phyloP scores from a whole-genome alignment of 1,284 basidiomycete species.

The Cutaneotrichosporon sp. region DNA sequence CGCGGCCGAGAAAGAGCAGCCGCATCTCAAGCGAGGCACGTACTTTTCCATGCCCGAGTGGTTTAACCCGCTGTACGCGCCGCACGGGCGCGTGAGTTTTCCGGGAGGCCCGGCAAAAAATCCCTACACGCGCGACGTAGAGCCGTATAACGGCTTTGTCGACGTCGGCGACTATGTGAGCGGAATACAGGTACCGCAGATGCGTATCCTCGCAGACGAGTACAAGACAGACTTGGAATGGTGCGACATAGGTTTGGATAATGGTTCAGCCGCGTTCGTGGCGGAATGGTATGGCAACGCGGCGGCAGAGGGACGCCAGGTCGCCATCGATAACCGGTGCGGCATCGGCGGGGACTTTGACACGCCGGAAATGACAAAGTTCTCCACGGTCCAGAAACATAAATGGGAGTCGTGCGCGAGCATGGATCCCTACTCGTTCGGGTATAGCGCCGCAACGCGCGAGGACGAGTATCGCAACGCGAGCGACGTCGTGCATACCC shows the following conservation, averaged over 20 bases:
- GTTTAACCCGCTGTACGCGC: conserved; percentile 56
- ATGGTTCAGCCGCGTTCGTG: conserved; percentile 52
- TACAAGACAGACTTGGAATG: conserved; percentile 58
- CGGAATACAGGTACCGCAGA: conserved; percentile 57
- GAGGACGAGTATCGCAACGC: conserved; percentile 54
- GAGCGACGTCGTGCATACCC: conserved; percentile 52
- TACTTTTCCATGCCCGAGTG: conserved; percentile 51
- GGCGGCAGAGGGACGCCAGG: conserved; percentile 52
- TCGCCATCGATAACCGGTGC: conserved; percentile 56
- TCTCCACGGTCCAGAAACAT: conserved; percentile 52
- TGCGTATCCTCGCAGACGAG: conserved; percentile 54
- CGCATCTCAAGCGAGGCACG: conserved; percentile 21
- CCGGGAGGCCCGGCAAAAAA: conserved; percentile 57
- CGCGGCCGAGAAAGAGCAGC: conserved; percentile 48
- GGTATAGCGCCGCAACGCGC: conserved; percentile 49
- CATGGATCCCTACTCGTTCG: conserved; percentile 24
- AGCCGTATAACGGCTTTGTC: conserved; percentile 56
- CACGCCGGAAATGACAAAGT: conserved; percentile 58
- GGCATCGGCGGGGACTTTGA: conserved; percentile 51
- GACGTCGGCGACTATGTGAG: conserved; percentile 54
- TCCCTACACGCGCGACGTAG: conserved; percentile 53
- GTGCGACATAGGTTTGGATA: conserved; percentile 58
- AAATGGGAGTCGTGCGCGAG: conserved; percentile 55
- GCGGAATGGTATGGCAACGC: conserved; percentile 56
- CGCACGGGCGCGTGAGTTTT: conserved; percentile 52